phyloP scores from a whole-genome alignment of 768 basidiomycete genomes.

The Leccinum barrowsii region DNA sequence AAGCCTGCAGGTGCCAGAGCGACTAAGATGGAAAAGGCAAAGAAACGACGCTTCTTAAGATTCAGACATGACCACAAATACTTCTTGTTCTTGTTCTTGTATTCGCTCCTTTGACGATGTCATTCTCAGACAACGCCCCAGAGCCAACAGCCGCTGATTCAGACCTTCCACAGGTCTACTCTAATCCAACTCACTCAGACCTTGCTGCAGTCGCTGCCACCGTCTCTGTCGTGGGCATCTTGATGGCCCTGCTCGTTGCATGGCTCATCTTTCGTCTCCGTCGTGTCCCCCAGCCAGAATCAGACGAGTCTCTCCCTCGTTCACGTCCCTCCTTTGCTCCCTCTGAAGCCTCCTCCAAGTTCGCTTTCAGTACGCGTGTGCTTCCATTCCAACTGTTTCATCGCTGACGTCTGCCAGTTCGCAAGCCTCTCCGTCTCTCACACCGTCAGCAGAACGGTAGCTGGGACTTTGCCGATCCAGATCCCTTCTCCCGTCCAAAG shows the following conservation, averaged over 20 bases:
- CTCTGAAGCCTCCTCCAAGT: slow-evolving; percentile 27
- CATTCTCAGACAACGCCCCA: not conserved
- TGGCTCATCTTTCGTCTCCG: slow-evolving; percentile 28
- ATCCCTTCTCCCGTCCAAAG: slow-evolving; percentile 12
- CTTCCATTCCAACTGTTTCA: not conserved
- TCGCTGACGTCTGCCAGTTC: slow-evolving; percentile 5
- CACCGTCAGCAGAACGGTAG: slow-evolving; percentile 16
- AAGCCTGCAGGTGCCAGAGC: not conserved
- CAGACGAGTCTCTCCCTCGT: not conserved
- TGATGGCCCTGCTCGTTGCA: slow-evolving; percentile 22
- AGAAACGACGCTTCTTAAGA: not conserved
- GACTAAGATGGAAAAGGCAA: not conserved
- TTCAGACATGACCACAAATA: not conserved
- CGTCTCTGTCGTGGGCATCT: slow-evolving; percentile 23
- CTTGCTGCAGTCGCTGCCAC: slow-evolving; percentile 26
- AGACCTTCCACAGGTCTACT: slow-evolving; percentile 1
- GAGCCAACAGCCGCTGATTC: not conserved
- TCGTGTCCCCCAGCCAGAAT: not conserved
- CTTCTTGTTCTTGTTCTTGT: not conserved
- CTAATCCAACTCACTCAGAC: slow-evolving; percentile 10
- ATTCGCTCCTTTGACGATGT: not conserved
- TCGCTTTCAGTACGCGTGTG: slow-evolving; percentile 23
- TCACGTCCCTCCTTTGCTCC: slow-evolving; percentile 23
- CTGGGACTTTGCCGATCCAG: slow-evolving; percentile 33
- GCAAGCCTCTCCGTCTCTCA: slow-evolving; percentile 25